Evolutionary conservation across 2,329 filamentous ascomycete genomes (phyloP), one percentile per base, ranked within the genome.

Genomic region (Dendryphion nanum): DNA sequence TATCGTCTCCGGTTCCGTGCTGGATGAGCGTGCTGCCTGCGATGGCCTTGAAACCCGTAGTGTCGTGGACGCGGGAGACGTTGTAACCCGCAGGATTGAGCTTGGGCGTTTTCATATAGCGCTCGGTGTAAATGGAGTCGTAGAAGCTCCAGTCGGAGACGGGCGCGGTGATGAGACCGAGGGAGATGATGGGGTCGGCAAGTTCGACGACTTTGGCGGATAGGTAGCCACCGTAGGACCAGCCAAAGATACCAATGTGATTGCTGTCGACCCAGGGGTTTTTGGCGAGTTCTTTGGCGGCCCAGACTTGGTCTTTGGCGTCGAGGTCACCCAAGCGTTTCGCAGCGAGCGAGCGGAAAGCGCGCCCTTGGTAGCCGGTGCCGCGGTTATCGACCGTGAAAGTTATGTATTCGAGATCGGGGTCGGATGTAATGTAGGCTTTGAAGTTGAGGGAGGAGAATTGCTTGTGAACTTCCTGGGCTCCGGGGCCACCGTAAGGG

Each of bases 71-170:
- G 0, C 81, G 80, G 0, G 78, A 78, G 35, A 70, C 68, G 40
- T 76, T 74, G 64, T 86, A 86, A 19, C 81, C 82, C 0, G 63
- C 76, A 0, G 64, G 66, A 53, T 86, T 86, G 28, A 66, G 63
- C 3, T 68, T 64, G 2, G 75, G 71, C 1, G 72, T 77, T 64
- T 85, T 84, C 82, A 86, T 86, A 66, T 84, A 86, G 24, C 83
- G 75, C 61, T 86, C 83, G 0, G 83, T 85, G 59, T 85, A 86
- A 70, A 86, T 78, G 38, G 73, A 77, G 59, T 86, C 82, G 61
- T 86, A 86, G 66, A 86, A 80, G 2, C 81, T 75, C 79, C 81
- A 86, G 64, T 86, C 83, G 2, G 72, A 73, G 0, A 86, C 81
- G 0, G 82, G 82, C 0, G 82, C 82, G 0, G 79, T 81, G 49